These are phyloP conservation scores for Yamadazyma atlantica DNA, from an alignment of 1,139 yeast genomes.

Conservation along the genomic window DNA sequence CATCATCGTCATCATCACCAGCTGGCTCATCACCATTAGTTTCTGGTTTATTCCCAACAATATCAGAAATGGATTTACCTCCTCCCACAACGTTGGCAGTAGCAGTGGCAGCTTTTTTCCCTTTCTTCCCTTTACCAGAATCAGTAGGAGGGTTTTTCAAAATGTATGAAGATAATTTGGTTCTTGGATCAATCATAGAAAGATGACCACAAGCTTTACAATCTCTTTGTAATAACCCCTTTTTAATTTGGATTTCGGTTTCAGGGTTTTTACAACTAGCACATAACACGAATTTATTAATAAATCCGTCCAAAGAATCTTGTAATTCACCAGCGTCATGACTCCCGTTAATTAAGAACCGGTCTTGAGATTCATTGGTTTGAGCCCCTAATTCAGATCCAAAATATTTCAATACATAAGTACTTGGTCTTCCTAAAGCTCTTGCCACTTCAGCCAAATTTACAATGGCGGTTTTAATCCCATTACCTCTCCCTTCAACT, in stretches of 20 bases:
- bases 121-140: slow-evolving; percentile 56
- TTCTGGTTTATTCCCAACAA: slow-evolving; percentile 53
- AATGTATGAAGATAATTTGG: slow-evolving; percentile 82
- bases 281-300: slow-evolving; percentile 89
- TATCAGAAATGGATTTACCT: slow-evolving; percentile 75
- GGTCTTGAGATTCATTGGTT: slow-evolving; percentile 80
- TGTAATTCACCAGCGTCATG: slow-evolving; percentile 91
- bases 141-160: slow-evolving; percentile 88
- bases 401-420: slow-evolving; percentile 88
- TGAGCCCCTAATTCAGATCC: slow-evolving; percentile 98
- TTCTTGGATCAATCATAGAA: slow-evolving; percentile 80
- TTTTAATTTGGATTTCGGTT: slow-evolving; percentile 83
- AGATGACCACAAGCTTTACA: slow-evolving; percentile 98
- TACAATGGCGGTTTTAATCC: slow-evolving; percentile 93
- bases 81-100: slow-evolving; percentile 90
- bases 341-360: slow-evolving; percentile 91
- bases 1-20: slow-evolving; percentile 68
- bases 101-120: slow-evolving; percentile 81
- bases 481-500: slow-evolving; percentile 99
- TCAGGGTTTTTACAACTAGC: slow-evolving; percentile 97
- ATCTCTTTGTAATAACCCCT: slow-evolving; percentile 79
- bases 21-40: slow-evolving; percentile 44
- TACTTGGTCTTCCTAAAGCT: slow-evolving; percentile 89
- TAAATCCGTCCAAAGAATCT: slow-evolving; percentile 92
- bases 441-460: slow-evolving; percentile 93